phyloP scores from a whole-genome alignment of 2,329 filamentous ascomycete genomes.

The Aspergillus neotritici region DNA sequence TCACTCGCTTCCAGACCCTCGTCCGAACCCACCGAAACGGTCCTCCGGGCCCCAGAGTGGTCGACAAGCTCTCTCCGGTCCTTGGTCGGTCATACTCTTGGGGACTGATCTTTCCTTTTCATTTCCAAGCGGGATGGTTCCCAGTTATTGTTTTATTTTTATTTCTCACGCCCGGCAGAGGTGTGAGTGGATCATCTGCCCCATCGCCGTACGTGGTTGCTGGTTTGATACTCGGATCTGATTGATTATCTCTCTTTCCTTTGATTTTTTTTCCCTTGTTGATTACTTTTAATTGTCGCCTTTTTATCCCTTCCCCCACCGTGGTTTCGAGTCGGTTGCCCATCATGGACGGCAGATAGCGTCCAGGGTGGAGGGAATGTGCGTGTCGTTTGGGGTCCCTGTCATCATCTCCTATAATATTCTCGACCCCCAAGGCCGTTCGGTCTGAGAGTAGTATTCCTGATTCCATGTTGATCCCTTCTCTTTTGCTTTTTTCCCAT shows the following conservation, averaged over 20 bases:
- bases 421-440: too few species aligned
- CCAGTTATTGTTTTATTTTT: conserved; percentile 8
- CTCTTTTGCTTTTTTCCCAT: too few species aligned
- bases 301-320: neutral
- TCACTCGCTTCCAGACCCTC: conserved; percentile 25
- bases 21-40: conserved; percentile 15
- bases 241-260: conserved; percentile 4
- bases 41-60: conserved; percentile 13
- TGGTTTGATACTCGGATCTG: conserved; percentile 1
- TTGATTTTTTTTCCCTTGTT: conserved; percentile 10
- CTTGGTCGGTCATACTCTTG: too few species aligned
- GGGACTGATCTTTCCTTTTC: conserved; percentile 1
- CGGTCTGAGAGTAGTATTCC: too few species aligned
- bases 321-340: too few species aligned
- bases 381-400: too few species aligned
- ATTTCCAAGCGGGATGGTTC: conserved; percentile 1
- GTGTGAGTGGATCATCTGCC: too few species aligned
- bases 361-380: too few species aligned
- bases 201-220: neutral
- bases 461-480: too few species aligned
- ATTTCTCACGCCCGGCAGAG: conserved; percentile 2
- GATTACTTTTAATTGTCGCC: neutral
- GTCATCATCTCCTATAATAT: too few species aligned
- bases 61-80: conserved; percentile 9
- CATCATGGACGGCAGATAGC: too few species aligned